Percentiles rank a stretch among this genome's conserved stretches.
Evolutionary conservation across 306 rosid species (phyloP).

Genomic region (Aeschynomene evenia): DNA sequence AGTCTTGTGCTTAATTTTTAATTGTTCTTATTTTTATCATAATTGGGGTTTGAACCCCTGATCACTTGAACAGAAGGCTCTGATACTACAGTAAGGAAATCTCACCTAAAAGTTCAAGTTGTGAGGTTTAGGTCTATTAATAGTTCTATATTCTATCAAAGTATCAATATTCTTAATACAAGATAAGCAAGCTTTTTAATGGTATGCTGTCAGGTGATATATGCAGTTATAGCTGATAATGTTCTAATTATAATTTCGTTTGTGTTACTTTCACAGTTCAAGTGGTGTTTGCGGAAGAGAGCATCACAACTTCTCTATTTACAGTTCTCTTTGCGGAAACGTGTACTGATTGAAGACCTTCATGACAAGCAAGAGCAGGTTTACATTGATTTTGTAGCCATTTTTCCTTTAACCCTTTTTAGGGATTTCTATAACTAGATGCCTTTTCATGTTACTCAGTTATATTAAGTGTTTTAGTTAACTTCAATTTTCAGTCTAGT

Average conservation of each 20-base stretch:
- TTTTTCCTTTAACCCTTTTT: constrained; percentile 11
- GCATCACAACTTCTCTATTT: constrained; percentile 90
- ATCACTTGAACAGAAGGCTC: no score
- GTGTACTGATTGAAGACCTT: constrained; percentile 74
- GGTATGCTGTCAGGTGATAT: background rate
- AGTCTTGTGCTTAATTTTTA: no score
- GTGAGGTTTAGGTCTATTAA: no score
- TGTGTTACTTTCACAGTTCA: constrained; percentile 65
- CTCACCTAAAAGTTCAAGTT: no score
- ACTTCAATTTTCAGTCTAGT: constrained; percentile 21
- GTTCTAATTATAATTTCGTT: constrained; percentile 5
- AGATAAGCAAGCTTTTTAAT: background rate
- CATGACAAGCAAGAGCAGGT: constrained; percentile 93
- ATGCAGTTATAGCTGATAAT: constrained; percentile 27
- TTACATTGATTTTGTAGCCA: constrained; percentile 20
- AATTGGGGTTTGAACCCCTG: no score
- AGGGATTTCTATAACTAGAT: background rate
- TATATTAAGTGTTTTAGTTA: constrained; percentile 26
- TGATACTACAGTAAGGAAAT: no score
- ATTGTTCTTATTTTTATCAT: no score
- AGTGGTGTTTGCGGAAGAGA: constrained; percentile 77
- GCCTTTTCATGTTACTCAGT: constrained; percentile 14
- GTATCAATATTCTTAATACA: background rate
- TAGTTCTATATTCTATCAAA: no score
- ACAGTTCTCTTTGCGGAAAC: constrained; percentile 87